Conservation (phyloP, 768 basidiomycete genomes). For the Rhodotorula toruloides region DNA sequence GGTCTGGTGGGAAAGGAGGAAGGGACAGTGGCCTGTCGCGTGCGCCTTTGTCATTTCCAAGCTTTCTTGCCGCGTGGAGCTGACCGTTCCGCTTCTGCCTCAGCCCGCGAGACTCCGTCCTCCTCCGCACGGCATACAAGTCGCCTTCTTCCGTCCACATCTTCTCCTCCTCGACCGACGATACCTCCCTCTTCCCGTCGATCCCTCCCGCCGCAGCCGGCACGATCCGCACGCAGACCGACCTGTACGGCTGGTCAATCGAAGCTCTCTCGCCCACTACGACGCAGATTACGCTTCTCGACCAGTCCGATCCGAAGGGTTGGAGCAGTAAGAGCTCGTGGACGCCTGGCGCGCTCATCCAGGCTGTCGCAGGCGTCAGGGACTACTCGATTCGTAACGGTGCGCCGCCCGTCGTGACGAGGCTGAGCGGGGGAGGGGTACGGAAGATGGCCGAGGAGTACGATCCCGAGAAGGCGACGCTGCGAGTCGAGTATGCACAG, state of each 20-base stretch:
- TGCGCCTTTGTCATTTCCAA: conserved; percentile 46
- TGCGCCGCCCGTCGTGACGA: conserved; percentile 84
- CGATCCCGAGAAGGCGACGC: conserved; percentile 76
- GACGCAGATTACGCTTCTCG: conserved; percentile 83
- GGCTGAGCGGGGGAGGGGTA: conserved; percentile 64
- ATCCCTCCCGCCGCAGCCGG: conserved; percentile 61
- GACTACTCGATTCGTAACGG: conserved; percentile 94
- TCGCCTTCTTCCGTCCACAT: conserved; percentile 91
- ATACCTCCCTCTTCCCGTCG: conserved; percentile 62
- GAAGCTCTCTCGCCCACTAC: conserved; percentile 92
- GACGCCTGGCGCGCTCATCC: conserved; percentile 90
- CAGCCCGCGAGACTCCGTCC: conserved; percentile 82
- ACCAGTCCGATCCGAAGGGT: conserved; percentile 94
- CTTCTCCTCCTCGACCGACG: conserved; percentile 82
- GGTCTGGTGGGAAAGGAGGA: conserved; percentile 49
- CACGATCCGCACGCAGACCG: conserved; percentile 88
- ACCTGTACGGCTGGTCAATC: conserved; percentile 97
- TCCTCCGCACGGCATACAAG: conserved; percentile 93
- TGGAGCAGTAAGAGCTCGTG: conserved; percentile 85
- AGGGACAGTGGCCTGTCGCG: conserved; percentile 90
- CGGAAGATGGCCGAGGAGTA: conserved; percentile 58
- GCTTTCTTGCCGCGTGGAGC: not conserved
- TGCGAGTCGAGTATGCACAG: conserved; percentile 67
- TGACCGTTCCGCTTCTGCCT: not conserved
- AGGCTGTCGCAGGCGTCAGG: conserved; percentile 79